Conservation (phyloP, 805 yeast species). For the Yamadazyma akitaensis region DNA sequence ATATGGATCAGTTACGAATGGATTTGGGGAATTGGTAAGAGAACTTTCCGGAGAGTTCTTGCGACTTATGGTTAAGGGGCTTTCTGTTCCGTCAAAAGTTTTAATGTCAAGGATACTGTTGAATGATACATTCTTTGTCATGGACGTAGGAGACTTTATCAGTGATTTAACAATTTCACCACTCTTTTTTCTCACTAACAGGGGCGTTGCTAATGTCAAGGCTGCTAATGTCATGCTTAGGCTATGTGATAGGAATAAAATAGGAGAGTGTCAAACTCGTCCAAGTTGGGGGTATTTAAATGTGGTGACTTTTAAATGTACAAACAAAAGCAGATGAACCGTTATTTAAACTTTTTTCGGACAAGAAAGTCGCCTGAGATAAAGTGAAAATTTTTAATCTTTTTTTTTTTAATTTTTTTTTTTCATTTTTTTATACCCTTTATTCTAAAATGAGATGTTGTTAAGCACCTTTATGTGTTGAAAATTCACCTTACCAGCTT, state of each 20-base stretch:
- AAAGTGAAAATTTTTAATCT: conserved; percentile 7
- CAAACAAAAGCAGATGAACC: background rate
- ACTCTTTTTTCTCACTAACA: conserved; percentile 65
- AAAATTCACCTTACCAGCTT: no score
- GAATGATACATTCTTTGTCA: conserved; percentile 9
- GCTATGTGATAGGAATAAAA: background rate
- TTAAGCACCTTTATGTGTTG: background rate
- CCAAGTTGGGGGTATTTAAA: background rate
- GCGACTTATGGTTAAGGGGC: conserved; percentile 8
- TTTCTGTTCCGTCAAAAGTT: conserved; percentile 50
- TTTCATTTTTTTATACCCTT: conserved; percentile 1
- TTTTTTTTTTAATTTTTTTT: conserved; percentile 4
- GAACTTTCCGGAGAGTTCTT: conserved; percentile 5
- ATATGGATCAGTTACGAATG: conserved; percentile 2
- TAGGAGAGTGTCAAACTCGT: conserved; percentile 1
- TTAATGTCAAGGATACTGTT: conserved; percentile 43
- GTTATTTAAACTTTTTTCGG: conserved; percentile 3
- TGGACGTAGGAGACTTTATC: conserved; percentile 36
- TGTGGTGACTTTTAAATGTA: background rate
- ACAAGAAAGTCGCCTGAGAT: conserved; percentile 9
- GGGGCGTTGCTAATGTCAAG: background rate
- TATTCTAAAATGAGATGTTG: background rate
- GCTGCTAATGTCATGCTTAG: background rate
- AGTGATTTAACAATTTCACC: conserved; percentile 83
- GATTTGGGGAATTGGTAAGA: conserved; percentile 5